These are phyloP conservation scores for Jackrogersella minutella DNA, from an alignment of 495 filamentous ascomycete species.

Conservation along the genomic window DNA sequence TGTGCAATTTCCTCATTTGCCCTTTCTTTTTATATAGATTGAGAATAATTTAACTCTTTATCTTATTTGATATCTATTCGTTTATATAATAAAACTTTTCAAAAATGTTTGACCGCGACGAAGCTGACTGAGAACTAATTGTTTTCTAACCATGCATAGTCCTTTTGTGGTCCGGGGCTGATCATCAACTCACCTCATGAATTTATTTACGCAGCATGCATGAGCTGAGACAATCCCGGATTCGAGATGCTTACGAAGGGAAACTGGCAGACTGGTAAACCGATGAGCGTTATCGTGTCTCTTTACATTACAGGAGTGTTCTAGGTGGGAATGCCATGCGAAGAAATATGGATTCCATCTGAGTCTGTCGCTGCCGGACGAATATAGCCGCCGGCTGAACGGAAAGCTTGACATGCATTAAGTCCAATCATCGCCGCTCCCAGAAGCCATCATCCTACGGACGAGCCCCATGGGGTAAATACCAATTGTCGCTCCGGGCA, in stretches of 20 bases:
- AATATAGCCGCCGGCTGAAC: constrained; percentile 39
- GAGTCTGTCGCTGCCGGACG: neutral
- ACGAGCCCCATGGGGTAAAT: constrained; percentile 27
- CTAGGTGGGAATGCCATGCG: no score
- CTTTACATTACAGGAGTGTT: no score
- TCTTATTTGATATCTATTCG: no score
- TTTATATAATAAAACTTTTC: no score
- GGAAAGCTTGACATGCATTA: constrained; percentile 12
- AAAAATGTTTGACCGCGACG: no score
- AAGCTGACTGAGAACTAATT: no score
- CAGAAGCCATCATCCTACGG: constrained; percentile 5
- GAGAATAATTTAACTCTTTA: no score
- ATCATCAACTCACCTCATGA: neutral
- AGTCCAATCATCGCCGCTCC: constrained; percentile 1
- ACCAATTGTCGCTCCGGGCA: constrained; percentile 13
- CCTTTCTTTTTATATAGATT: no score
- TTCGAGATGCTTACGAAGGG: neutral
- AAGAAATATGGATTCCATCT: no score
- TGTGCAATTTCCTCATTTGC: no score
- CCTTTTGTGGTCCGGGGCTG: neutral
- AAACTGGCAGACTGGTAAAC: neutral
- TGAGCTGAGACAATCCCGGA: neutral
- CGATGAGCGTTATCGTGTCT: neutral
- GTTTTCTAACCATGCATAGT: no score
- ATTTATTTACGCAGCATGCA: neutral